These are phyloP conservation scores for Pichia manshurica DNA, from an alignment of 805 yeast genomes.

Conservation along the genomic window DNA sequence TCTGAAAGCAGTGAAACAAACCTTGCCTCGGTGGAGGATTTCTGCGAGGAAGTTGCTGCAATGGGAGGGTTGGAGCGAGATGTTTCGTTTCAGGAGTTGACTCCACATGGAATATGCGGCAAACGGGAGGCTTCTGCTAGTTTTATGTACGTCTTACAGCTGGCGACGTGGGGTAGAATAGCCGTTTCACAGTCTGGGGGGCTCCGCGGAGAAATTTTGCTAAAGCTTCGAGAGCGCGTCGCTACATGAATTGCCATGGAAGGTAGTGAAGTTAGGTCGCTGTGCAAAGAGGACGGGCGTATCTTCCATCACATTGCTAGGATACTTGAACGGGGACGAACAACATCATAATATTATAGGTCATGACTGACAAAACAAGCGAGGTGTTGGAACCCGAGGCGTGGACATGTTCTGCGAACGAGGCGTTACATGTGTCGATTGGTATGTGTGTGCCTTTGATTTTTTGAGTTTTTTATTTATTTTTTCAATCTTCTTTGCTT, in stretches of 20 bases:
- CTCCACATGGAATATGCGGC: not conserved
- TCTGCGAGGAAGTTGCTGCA: not conserved
- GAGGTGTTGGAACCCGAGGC: conserved; percentile 27
- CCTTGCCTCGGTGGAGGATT: too few species aligned
- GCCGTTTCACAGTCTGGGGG: conserved; percentile 1
- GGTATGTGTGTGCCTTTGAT: too few species aligned
- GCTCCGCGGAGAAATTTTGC: not conserved
- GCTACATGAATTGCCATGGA: too few species aligned
- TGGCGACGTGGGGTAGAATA: conserved; percentile 3
- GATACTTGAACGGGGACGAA: not conserved
- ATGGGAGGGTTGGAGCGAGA: not conserved
- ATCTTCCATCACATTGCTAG: too few species aligned
- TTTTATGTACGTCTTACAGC: conserved; percentile 5
- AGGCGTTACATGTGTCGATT: conserved; percentile 52
- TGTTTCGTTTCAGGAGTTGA: too few species aligned
- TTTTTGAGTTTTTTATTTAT: too few species aligned
- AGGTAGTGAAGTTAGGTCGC: not conserved
- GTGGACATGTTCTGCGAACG: conserved; percentile 75
- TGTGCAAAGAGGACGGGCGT: not conserved
- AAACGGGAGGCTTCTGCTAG: not conserved
- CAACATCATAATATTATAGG: not conserved
- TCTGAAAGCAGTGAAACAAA: too few species aligned
- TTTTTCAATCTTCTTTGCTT: too few species aligned
- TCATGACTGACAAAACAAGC: not conserved
- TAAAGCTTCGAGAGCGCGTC: too few species aligned